phyloP scores from a whole-genome alignment of 306 rosid species.

The Erythrophleum fordii region DNA sequence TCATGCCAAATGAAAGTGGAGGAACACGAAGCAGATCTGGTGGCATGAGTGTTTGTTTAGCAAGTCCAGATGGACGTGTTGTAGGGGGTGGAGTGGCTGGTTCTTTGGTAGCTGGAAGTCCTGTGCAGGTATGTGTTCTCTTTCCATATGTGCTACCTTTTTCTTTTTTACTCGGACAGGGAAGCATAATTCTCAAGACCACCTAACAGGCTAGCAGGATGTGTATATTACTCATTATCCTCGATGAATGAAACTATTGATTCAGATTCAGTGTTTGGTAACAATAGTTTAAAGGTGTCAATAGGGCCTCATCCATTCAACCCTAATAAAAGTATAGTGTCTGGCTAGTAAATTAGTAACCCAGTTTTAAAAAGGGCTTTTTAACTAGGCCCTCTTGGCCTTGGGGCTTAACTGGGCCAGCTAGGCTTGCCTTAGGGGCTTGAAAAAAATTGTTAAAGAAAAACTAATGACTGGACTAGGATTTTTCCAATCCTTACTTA shows the following conservation, averaged over 20 bases:
- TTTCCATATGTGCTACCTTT: background rate
- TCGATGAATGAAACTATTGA: background rate
- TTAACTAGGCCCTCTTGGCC: too few relatives aligned
- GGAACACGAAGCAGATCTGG: conserved; percentile 95
- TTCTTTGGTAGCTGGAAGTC: conserved; percentile 89
- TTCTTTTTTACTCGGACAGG: background rate
- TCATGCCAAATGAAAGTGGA: conserved; percentile 84
- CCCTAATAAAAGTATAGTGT: background rate
- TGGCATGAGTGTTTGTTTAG: conserved; percentile 94
- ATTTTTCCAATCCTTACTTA: background rate
- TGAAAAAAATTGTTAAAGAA: too few relatives aligned
- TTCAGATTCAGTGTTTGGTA: conserved; percentile 1
- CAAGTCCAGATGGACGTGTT: conserved; percentile 94
- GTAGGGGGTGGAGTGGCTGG: conserved; percentile 98
- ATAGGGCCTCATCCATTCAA: background rate
- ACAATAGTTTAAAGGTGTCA: background rate
- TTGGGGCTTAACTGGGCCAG: too few relatives aligned
- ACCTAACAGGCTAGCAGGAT: background rate
- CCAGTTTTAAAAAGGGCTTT: too few relatives aligned
- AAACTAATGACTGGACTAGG: background rate
- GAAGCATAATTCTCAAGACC: background rate
- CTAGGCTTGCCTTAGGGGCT: too few relatives aligned
- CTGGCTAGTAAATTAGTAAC: too few relatives aligned
- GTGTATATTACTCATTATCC: background rate
- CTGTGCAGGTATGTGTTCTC: conserved; percentile 67